Percentiles rank a stretch among this genome's conserved stretches.
Evolutionary conservation across 768 basidiomycete genomes (phyloP).

Genomic region (Lactifluus rugatus): DNA sequence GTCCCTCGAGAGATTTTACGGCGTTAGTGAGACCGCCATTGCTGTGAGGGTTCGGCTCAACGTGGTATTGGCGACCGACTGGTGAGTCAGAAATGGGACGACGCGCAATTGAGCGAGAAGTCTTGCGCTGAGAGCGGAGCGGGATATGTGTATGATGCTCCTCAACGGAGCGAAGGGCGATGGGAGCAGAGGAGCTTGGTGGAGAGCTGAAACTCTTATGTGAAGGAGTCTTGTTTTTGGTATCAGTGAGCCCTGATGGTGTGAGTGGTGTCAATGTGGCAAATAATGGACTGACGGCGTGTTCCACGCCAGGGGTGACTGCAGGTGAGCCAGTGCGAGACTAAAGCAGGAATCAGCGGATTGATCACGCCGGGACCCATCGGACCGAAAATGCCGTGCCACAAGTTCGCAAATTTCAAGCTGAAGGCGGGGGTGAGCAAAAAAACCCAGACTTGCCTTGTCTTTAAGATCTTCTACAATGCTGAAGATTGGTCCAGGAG

Average conservation of each 20-base stretch:
- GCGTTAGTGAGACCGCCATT: slow-evolving; percentile 84
- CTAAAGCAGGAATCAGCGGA: slow-evolving; percentile 16
- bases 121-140: slow-evolving; percentile 40
- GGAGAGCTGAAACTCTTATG: slow-evolving; percentile 19
- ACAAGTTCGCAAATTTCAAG: neutral
- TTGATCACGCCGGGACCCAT: neutral
- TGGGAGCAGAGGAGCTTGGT: slow-evolving; percentile 15
- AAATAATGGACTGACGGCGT: slow-evolving; percentile 45
- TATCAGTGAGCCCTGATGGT: slow-evolving; percentile 14
- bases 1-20: slow-evolving; percentile 47
- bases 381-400: slow-evolving; percentile 5
- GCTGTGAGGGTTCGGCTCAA: slow-evolving; percentile 58
- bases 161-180: slow-evolving; percentile 21
- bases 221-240: slow-evolving; percentile 9
- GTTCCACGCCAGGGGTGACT: slow-evolving; percentile 35
- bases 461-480: slow-evolving; percentile 73
- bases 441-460: slow-evolving; percentile 37
- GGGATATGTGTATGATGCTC: slow-evolving; percentile 27
- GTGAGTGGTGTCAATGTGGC: slow-evolving; percentile 26
- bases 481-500: slow-evolving; percentile 43
- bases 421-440: no score
- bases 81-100: slow-evolving; percentile 31
- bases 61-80: slow-evolving; percentile 32
- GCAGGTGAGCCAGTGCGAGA: slow-evolving; percentile 35
- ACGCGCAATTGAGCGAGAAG: slow-evolving; percentile 43